Conservation (phyloP, 176 grass and related monocot species). For the Triticum monococcum region DNA sequence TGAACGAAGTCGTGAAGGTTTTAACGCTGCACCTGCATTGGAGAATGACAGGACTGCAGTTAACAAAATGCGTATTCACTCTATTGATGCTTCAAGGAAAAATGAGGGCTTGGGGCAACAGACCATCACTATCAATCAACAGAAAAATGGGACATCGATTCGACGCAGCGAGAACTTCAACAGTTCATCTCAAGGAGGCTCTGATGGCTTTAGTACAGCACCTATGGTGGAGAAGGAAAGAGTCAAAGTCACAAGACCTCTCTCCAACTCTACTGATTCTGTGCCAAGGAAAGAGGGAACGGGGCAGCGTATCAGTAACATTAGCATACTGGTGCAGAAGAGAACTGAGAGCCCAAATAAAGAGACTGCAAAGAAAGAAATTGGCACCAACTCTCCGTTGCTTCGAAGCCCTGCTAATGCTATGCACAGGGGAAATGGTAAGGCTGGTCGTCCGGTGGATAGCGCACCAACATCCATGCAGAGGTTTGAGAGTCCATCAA, state of each 20-base stretch:
- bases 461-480: conserved; percentile 34
- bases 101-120: conserved; percentile 46
- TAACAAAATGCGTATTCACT: conserved; percentile 50
- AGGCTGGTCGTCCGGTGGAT: conserved; percentile 36
- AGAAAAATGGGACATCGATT: conserved; percentile 52
- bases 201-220: conserved; percentile 28
- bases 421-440: conserved; percentile 55
- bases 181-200: conserved; percentile 34
- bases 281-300: conserved; percentile 41
- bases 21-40: conserved; percentile 30
- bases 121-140: conserved; percentile 39
- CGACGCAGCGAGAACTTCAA: conserved; percentile 22
- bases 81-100: conserved; percentile 39
- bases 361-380: conserved; percentile 42
- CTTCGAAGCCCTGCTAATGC: conserved; percentile 28
- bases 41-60: conserved; percentile 39
- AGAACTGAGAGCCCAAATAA: conserved; percentile 48
- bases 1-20: conserved; percentile 40
- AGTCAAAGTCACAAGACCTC: conserved; percentile 32
- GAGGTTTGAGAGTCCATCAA: conserved; percentile 39
- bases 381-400: conserved; percentile 27
- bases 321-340: conserved; percentile 55
- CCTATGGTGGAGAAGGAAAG: conserved; percentile 44
- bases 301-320: conserved; percentile 51
- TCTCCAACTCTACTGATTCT: conserved; percentile 33